These are phyloP conservation scores for Plasmopara halstedii DNA, from an alignment of 352 stramenopile genomes.

Conservation along the genomic window DNA sequence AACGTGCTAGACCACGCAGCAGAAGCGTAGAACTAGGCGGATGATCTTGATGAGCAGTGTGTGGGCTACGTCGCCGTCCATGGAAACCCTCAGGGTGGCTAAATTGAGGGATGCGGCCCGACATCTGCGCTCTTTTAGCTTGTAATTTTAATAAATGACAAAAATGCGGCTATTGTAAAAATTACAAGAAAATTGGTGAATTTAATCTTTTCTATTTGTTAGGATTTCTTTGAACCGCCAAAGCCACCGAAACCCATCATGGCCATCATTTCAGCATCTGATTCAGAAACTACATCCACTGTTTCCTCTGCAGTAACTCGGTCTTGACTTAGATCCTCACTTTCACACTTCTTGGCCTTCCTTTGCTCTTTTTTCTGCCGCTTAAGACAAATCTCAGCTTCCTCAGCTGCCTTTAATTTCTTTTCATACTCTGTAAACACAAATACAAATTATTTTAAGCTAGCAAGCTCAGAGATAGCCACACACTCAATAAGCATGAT, in stretches of 20 bases:
- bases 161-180: no score
- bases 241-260: constrained; percentile 91
- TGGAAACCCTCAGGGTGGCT: constrained; percentile 2
- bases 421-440: constrained; percentile 85
- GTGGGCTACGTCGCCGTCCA: constrained; percentile 6
- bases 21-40: constrained; percentile 58
- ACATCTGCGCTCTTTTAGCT: constrained; percentile 7
- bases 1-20: constrained; percentile 42
- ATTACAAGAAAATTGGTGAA: no score
- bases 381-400: constrained; percentile 63
- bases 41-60: constrained; percentile 4
- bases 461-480: no score
- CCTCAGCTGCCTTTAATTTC: constrained; percentile 63
- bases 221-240: constrained; percentile 65
- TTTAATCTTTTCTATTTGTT: no score
- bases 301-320: constrained; percentile 5
- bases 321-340: constrained; percentile 2
- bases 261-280: constrained; percentile 83
- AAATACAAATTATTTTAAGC: not conserved
- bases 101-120: constrained; percentile 7
- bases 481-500: no score
- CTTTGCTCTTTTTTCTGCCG: constrained; percentile 68
- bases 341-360: constrained; percentile 50
- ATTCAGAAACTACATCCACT: constrained; percentile 10
- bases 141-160: constrained; percentile 9